These are phyloP conservation scores for Verticillium nonalfalfae DNA, from an alignment of 2,329 filamentous ascomycete genomes.

Conservation along the genomic window DNA sequence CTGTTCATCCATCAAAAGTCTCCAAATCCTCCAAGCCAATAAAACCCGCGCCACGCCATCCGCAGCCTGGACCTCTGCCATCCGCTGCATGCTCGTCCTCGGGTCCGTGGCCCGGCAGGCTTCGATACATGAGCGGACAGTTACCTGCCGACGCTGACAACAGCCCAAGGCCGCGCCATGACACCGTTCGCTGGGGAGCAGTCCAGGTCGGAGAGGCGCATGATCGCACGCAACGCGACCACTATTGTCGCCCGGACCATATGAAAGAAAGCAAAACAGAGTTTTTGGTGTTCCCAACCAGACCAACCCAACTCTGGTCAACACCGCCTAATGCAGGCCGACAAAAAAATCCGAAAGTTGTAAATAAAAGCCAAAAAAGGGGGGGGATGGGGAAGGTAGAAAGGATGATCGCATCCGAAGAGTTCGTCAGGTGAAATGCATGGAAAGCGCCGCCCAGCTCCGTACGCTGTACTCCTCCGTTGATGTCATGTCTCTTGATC, in stretches of 20 bases:
- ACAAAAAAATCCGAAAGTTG: conserved; percentile 1
- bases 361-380: neutral
- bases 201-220: neutral
- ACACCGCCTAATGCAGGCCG: neutral
- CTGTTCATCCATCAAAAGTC: conserved; percentile 11
- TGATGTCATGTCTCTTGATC: neutral
- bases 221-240: neutral
- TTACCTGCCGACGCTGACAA: neutral
- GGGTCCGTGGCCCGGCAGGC: neutral
- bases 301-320: neutral
- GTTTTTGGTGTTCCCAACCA: neutral
- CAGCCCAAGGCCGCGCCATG: neutral
- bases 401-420: conserved; percentile 8
- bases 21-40: conserved; percentile 7
- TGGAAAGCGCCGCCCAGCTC: neutral
- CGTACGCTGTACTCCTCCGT: neutral
- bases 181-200: neutral
- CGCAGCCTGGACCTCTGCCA: neutral
- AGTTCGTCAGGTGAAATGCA: conserved; percentile 2
- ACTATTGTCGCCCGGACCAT: neutral
- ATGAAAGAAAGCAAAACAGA: neutral
- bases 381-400: conserved; percentile 5
- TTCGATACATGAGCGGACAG: neutral
- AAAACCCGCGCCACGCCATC: neutral
- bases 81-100: neutral